Evolutionary conservation across 768 basidiomycete species (phyloP), one percentile per base, ranked within the genome.

Genomic region (Pleurotus cornucopiae): DNA sequence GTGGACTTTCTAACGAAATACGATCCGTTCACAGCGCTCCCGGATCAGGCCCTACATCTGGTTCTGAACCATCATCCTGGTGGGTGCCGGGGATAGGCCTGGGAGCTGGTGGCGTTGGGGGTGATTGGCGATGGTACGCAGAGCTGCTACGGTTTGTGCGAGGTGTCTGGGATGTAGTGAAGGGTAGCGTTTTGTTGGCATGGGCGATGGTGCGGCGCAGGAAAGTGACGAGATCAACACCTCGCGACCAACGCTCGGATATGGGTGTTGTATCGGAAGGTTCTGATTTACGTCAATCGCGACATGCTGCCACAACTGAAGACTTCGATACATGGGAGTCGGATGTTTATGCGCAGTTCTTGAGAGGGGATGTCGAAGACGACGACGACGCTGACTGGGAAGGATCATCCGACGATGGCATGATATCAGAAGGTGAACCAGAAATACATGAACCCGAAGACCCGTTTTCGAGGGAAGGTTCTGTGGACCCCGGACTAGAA

Each of bases 361-460:
- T 88, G 58, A 73, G 77, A 13, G 88, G 85, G 9, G 86, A 88
- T 53, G 71, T 71, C 46, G 72, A 76, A 6, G 72, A 59, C n/a
- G 66, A 70, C 37, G 74, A 75, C 20, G 77, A 77, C 16, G 69
- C 69, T 6, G 69, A 70, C 52, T 30, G 63, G 59, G 37, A 64
- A 63, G 40, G 40, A 55, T 40, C 58, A 57, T 34, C 44, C 7
- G n/a, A 76, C 67, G 67, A 71, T 68, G 56, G 67, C 63, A 37
- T 60, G 57, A 53, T 64, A 76, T 44, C 77, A 70, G 64, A 65
- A 13, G 66, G 48, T n/a, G 63, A 61, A 5, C 60, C 60, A 30
- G 58, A 51, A 38, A 38, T 6, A 6, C 43, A 46, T n/a, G 41
- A 23, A 53, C 37, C n/a, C 6, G 47, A 30, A 16, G 30, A 38